These are phyloP conservation scores for Annulohypoxylon nitens DNA, from an alignment of 495 filamentous ascomycete species.

Conservation along the genomic window DNA sequence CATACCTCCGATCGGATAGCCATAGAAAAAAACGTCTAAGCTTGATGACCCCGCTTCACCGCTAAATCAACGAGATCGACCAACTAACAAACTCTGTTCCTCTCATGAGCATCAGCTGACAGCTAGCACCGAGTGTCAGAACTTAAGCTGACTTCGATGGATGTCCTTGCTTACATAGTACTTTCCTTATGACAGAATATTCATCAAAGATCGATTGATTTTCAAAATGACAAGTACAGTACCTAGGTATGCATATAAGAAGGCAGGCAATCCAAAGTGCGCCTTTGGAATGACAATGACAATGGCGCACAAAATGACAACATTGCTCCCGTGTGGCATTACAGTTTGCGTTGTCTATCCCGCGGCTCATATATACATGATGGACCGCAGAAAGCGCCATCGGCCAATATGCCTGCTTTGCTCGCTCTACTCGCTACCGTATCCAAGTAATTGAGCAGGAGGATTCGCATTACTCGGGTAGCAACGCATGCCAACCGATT, in stretches of 20 bases:
- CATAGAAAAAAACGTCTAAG: too few species aligned
- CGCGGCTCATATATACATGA: neutral
- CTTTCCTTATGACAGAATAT: neutral
- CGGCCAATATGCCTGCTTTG: neutral
- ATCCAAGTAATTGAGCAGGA: neutral
- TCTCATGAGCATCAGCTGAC: conserved; percentile 20
- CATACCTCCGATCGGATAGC: conserved; percentile 36
- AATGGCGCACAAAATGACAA: neutral
- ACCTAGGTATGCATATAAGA: neutral
- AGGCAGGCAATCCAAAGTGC: neutral
- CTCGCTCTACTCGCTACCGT: neutral
- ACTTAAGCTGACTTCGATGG: neutral
- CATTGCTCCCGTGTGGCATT: neutral
- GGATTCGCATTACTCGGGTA: conserved; percentile 15
- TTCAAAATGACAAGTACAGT: neutral
- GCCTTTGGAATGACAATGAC: conserved; percentile 12
- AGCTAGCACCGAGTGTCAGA: conserved; percentile 14
- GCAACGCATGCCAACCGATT: conserved; percentile 15
- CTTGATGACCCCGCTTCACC: conserved; percentile 27
- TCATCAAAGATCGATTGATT: neutral
- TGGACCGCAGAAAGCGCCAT: neutral
- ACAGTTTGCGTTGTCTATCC: neutral
- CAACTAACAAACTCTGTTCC: conserved; percentile 4
- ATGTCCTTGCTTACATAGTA: too few species aligned
- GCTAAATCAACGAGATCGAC: conserved; percentile 2